These are phyloP conservation scores for Clitocybe nebularis DNA, from an alignment of 1,284 basidiomycete species.

Conservation along the genomic window DNA sequence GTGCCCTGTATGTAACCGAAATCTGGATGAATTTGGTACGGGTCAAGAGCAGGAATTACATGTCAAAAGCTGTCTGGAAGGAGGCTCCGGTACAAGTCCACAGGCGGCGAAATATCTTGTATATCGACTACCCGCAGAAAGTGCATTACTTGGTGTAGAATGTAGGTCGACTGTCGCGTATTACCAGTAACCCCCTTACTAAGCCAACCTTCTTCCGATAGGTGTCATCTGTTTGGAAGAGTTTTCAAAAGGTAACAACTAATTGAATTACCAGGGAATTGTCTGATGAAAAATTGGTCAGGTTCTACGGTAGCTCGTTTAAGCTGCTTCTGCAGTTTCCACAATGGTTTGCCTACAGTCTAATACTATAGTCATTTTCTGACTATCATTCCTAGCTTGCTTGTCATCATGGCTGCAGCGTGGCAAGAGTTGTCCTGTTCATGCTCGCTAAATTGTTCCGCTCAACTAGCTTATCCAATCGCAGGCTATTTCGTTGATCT, in stretches of 20 bases:
- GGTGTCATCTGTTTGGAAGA: constrained; percentile 90
- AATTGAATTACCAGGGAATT: constrained; percentile 1
- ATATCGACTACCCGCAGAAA: constrained; percentile 70
- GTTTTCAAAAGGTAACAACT: constrained; percentile 55
- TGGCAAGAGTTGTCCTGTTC: constrained; percentile 81
- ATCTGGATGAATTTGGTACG: constrained; percentile 63
- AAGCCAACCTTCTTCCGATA: constrained; percentile 26
- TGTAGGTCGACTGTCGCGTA: constrained; percentile 57
- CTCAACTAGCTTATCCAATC: constrained; percentile 13
- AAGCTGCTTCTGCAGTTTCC: constrained; percentile 90
- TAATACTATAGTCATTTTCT: not conserved
- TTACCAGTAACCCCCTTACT: not conserved
- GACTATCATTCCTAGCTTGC: constrained; percentile 51
- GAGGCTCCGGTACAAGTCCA: constrained; percentile 59
- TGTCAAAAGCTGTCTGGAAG: constrained; percentile 78
- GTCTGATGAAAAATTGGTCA: constrained; percentile 19
- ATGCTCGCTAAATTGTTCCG: constrained; percentile 53
- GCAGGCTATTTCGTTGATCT: constrained; percentile 10
- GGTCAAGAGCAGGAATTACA: constrained; percentile 74
- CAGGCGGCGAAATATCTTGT: constrained; percentile 81
- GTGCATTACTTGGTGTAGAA: constrained; percentile 70
- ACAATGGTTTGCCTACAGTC: constrained; percentile 56
- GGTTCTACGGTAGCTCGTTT: constrained; percentile 78
- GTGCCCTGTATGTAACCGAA: constrained; percentile 83
- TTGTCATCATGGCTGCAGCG: constrained; percentile 84